phyloP scores from a whole-genome alignment of 108 stramenopile species.

The Licmophora abbreviata region DNA sequence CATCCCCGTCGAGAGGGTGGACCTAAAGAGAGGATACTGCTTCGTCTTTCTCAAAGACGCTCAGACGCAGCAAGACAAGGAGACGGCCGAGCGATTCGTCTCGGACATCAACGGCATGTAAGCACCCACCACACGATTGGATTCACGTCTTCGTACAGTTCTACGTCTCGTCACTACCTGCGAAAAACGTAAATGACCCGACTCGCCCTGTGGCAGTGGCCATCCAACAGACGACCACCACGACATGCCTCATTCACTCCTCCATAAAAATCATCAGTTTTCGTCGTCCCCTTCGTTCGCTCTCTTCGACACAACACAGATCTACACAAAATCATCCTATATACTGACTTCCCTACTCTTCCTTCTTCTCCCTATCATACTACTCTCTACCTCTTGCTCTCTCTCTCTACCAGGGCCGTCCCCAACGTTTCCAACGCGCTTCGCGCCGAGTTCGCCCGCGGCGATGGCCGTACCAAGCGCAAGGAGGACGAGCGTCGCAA shows the following conservation, averaged over 20 bases:
- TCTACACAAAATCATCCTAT: background rate
- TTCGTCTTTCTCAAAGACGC: constrained; percentile 85
- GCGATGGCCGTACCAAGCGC: constrained; percentile 83
- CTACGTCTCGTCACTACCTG: background rate
- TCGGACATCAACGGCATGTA: constrained; percentile 79
- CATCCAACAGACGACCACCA: too few species aligned
- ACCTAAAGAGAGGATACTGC: constrained; percentile 76
- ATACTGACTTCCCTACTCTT: background rate
- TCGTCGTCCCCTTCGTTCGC: too few species aligned
- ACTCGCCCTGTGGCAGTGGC: background rate
- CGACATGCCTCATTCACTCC: too few species aligned
- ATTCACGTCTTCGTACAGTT: background rate
- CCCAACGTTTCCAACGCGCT: constrained; percentile 58
- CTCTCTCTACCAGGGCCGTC: constrained; percentile 39
- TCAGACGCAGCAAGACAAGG: constrained; percentile 42
- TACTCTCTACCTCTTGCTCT: background rate
- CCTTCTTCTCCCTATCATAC: background rate
- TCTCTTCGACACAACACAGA: background rate
- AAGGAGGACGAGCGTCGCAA: constrained; percentile 88
- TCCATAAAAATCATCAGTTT: too few species aligned
- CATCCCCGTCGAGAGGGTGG: constrained; percentile 60
- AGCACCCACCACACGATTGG: constrained; percentile 25
- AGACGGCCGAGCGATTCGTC: constrained; percentile 53
- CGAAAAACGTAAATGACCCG: background rate
- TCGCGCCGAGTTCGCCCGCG: constrained; percentile 81